These are phyloP conservation scores for Arabidopsis lyrata DNA, from an alignment of 441 rosid genomes.

Conservation along the genomic window DNA sequence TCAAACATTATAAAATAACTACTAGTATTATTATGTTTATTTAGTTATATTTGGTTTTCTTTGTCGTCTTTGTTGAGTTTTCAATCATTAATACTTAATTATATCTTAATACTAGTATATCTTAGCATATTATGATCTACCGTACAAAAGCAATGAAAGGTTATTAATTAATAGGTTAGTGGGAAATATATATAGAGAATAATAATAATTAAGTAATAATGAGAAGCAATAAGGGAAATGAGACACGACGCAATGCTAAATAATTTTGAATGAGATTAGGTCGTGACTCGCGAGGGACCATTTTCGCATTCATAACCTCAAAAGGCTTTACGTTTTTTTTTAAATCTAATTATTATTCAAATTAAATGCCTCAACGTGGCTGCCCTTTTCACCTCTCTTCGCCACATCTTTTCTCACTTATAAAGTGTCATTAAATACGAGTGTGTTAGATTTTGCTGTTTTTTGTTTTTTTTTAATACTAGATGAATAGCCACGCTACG, in stretches of 20 bases:
- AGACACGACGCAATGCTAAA: conserved; percentile 28
- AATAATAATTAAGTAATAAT: conserved; percentile 24
- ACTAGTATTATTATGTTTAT: background rate
- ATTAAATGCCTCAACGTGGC: conserved; percentile 37
- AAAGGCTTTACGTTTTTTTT: conserved; percentile 25
- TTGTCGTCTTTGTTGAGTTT: background rate
- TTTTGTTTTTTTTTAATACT: background rate
- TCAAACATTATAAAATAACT: conserved; percentile 3
- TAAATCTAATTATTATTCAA: background rate
- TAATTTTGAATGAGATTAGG: conserved; percentile 28
- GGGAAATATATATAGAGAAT: background rate
- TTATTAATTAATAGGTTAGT: background rate
- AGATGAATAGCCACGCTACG: too few species aligned
- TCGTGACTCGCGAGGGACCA: conserved; percentile 44
- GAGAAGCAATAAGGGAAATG: conserved; percentile 28
- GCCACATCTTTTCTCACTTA: conserved; percentile 16
- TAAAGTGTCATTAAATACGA: conserved; percentile 22
- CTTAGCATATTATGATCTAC: conserved; percentile 18
- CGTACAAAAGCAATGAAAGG: conserved; percentile 38
- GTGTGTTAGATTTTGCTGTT: background rate
- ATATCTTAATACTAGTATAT: too few species aligned
- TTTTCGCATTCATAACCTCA: conserved; percentile 41
- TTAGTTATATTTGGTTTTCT: background rate
- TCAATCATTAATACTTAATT: background rate
- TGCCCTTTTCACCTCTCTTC: conserved; percentile 36